Evolutionary conservation across 371 early-diverging fungal species (phyloP), one percentile per base, ranked within the genome.

Genomic region (Nematocida sp.): DNA sequence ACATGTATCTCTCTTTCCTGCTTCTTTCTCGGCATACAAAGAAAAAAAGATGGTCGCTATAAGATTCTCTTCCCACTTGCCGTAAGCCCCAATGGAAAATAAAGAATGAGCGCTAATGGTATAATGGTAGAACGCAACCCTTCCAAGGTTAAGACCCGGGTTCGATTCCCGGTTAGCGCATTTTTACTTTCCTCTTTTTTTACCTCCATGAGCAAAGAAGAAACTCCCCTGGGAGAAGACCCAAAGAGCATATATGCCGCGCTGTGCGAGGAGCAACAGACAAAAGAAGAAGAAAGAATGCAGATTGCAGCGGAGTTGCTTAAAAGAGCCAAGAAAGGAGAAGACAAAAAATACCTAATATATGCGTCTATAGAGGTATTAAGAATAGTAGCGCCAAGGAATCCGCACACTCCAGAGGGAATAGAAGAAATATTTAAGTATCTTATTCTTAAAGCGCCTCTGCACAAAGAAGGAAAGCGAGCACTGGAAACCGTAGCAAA

Each of bases 61-160:
- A n/a, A n/a, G n/a, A n/a, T n/a, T n/a, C n/a, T n/a, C n/a, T n/a
- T n/a, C n/a, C n/a, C n/a, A n/a, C n/a, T n/a, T n/a, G n/a, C n/a
- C n/a, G n/a, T n/a, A n/a, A n/a, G n/a, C n/a, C n/a, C n/a, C n/a
- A n/a, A n/a, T n/a, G n/a, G n/a, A n/a, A n/a, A n/a, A n/a, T 35
- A 54, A 54, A 42, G 18, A 33, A 13, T 63, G 60, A n/a, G 80
- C 80, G 66, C 65, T 65, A 64, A 65, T 79, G 77, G 80, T 79
- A 66, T 66, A 79, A 67, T 79, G 80, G 80, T 79, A 79, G 80
- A 79, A 79, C 77, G 49, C 63, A 63, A 67, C 80, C 80, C 80
- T 79, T 79, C 80, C 80, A 79, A 79, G 80, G 80, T 67, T 67
- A 67, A 77, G 80, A 77, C 68, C 80, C 80, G 80, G 80, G 80